A percentile compares a stretch with the other conserved stretches of the same genome.
Evolutionary conservation across 2,329 filamentous ascomycete species (phyloP).

Genomic region (Kalaharituber pfeilii): DNA sequence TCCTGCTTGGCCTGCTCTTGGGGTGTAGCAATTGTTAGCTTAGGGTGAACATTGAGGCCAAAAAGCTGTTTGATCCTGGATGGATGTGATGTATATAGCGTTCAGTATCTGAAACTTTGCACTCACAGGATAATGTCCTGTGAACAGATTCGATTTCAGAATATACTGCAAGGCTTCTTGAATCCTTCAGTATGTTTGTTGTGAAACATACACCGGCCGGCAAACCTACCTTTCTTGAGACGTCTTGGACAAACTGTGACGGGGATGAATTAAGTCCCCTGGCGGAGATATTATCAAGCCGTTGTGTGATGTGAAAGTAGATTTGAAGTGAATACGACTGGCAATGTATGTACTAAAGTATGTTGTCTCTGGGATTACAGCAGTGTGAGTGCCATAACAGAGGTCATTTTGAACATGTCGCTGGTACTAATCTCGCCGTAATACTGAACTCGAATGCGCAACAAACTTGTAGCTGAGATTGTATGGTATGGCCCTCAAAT

Average conservation of each 20-base stretch:
- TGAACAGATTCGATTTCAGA: constrained; percentile 33
- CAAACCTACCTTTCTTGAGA: constrained; percentile 54
- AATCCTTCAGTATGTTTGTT: constrained; percentile 1
- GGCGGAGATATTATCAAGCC: too few relatives aligned
- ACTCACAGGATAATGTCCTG: constrained; percentile 97
- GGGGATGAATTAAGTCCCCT: constrained; percentile 59
- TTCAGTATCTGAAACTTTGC: constrained; percentile 64
- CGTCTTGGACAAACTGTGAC: constrained; percentile 88
- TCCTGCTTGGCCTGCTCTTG: constrained; percentile 31
- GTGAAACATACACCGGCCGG: neutral
- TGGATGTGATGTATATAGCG: constrained; percentile 78
- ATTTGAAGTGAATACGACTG: too few relatives aligned
- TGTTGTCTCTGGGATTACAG: too few relatives aligned
- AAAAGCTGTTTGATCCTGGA: constrained; percentile 81
- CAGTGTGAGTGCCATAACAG: too few relatives aligned
- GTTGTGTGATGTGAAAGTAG: too few relatives aligned
- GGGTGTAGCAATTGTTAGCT: constrained; percentile 57
- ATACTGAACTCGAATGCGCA: too few relatives aligned
- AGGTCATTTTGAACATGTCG: too few relatives aligned
- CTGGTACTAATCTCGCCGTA: too few relatives aligned
- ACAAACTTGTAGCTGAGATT: too few relatives aligned
- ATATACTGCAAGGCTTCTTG: neutral
- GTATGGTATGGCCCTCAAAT: too few relatives aligned
- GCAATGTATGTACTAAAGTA: too few relatives aligned
- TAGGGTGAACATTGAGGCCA: constrained; percentile 73